Evolutionary conservation across 176 grass and related monocot genomes (phyloP).

Genomic region (Triticum dicoccoides): DNA sequence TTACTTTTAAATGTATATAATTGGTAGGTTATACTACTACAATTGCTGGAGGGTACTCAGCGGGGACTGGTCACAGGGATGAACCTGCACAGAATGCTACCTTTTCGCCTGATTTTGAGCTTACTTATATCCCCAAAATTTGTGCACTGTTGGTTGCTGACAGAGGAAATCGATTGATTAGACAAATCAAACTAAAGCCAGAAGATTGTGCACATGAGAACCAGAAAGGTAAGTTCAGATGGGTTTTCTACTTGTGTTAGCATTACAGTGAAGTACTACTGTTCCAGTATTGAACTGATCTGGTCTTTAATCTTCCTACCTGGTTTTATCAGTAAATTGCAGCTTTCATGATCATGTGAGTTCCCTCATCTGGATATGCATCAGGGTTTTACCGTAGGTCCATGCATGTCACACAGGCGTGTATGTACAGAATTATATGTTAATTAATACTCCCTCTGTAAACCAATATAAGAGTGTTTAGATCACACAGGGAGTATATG

Average conservation of each 20-base stretch:
- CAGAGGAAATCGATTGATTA: slow-evolving; percentile 56
- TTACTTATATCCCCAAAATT: slow-evolving; percentile 57
- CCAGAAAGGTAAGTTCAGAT: slow-evolving; percentile 30
- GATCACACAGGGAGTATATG: not conserved
- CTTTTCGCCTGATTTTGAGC: slow-evolving; percentile 61
- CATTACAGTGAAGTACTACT: not conserved
- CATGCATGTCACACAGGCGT: not conserved
- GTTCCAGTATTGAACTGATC: not conserved
- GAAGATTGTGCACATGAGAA: slow-evolving; percentile 49
- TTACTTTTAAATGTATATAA: slow-evolving; percentile 5
- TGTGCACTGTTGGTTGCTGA: slow-evolving; percentile 66
- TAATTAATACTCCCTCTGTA: not conserved
- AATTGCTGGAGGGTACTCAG: slow-evolving; percentile 58
- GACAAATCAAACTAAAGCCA: slow-evolving; percentile 61
- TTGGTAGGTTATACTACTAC: slow-evolving; percentile 59
- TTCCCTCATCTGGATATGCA: not conserved
- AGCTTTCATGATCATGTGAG: not conserved
- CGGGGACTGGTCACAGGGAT: slow-evolving; percentile 46
- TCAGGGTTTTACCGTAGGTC: not conserved
- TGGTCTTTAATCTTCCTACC: not conserved
- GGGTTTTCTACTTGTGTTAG: not conserved
- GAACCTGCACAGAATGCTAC: slow-evolving; percentile 76
- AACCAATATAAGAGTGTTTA: too few species aligned
- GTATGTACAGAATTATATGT: not conserved
- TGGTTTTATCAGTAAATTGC: not conserved